These are phyloP conservation scores for Backusella circina DNA, from an alignment of 192 early-diverging fungal species.

Conservation along the genomic window DNA sequence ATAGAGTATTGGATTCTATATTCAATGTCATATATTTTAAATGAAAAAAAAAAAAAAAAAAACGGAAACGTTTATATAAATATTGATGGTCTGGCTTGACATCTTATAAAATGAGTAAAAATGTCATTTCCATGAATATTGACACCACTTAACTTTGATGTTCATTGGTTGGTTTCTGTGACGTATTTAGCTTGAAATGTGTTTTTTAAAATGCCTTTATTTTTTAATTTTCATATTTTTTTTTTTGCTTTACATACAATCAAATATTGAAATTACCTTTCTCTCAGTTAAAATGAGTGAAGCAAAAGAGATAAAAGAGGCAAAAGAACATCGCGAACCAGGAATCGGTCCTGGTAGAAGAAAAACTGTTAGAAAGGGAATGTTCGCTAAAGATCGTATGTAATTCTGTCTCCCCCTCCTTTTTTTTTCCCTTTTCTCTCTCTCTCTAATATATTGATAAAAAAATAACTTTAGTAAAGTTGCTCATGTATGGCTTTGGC, in stretches of 20 bases:
- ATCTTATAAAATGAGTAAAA: too few relatives aligned
- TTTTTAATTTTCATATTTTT: neutral
- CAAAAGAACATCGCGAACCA: constrained; percentile 21
- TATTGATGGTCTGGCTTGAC: too few relatives aligned
- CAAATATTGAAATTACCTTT: neutral
- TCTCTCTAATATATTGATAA: neutral
- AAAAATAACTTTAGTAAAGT: constrained; percentile 41
- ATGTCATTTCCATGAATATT: too few relatives aligned
- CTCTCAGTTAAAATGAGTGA: constrained; percentile 16
- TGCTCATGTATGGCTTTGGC: constrained; percentile 86
- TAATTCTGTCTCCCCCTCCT: neutral
- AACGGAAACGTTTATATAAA: too few relatives aligned
- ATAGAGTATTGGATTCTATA: too few relatives aligned
- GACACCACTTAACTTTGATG: neutral
- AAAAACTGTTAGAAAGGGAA: constrained; percentile 39
- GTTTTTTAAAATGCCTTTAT: neutral
- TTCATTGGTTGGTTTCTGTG: neutral
- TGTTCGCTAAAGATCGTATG: constrained; percentile 40
- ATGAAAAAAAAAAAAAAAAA: too few relatives aligned
- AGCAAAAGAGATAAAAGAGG: constrained; percentile 16
- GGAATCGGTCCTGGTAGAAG: constrained; percentile 32
- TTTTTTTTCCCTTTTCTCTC: neutral
- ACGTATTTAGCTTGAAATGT: neutral
- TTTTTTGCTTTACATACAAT: neutral
- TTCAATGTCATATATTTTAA: too few relatives aligned